Base-by-base conservation (phyloP, 805 yeast genomes). In the Hanseniaspora meyeri region DNA sequence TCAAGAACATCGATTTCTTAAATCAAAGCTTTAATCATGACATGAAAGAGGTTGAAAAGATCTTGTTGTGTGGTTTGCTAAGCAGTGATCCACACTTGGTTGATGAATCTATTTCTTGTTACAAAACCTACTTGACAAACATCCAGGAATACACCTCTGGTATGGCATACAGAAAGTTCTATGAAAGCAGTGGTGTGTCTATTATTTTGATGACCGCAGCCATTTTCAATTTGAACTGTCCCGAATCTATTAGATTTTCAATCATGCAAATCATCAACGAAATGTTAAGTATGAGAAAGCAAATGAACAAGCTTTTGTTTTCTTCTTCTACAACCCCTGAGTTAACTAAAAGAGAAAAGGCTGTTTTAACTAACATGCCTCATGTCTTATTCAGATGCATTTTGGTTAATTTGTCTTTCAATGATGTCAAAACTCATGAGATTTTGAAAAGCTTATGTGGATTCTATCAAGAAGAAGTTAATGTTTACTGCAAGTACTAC, bases 311-410 rank as follows among this genome's bases (percentile, higher is more conserved):
- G 6, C 49, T 60, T 10, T 60, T 72, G 32, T 65, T 63, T 36
- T 60, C 63, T 4, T 62, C 65, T 11, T 62, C 68, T 1, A 53
- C 58, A 24, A 61, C 65, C 20, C 60, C 59, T 2, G 59, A 62
- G 6, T 64, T 68, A 3, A 55, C 62, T 3, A 59, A 57, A 2
- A 60, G 60, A 1, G 73, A 73, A 38, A 52, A 53, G 11, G 42
- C 56, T 1, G 64, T 69, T 10, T 74, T 76, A 55, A 58, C 62
- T 0, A 56, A 66, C 12, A 60, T 77, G 0, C 65, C 73, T 10
- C 68, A 73, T 4, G 64, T 73, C 5, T 66, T 78, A 51, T 86
- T 82, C 51, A 74, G 79, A 52, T 76, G 79, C 5, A 62, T 80
- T 34, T 70, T 79, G 34, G 62, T 79, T 24, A 77, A 79, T 0